Evolutionary conservation across 331 rosid species (phyloP), one percentile per base, ranked within the genome.

Genomic region (Spiraea crenata): DNA sequence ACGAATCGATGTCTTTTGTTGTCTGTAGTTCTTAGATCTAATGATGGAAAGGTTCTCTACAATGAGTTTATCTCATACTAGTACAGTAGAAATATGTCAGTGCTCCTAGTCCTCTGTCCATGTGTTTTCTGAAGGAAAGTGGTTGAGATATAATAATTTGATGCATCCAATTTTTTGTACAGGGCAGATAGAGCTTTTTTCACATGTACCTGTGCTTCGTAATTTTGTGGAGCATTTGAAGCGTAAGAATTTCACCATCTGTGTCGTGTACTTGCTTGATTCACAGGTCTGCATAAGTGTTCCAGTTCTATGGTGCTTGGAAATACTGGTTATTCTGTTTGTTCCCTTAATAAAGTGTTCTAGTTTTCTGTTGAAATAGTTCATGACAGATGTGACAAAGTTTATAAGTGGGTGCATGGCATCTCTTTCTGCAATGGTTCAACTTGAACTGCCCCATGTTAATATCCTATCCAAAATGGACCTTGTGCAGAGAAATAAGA

Each of bases 331-430:
- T 38, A 14, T 52, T 63, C 59, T 31, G 50, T 66, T 55, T 57
- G 19, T 67, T 58, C 46, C 50, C 45, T 63, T 44, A 57, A 61
- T 63, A 75, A 39, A 70, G 70, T 8, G 15, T 70, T 42, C 15
- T 17, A 6, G 67, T 59, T 61, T 57, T 63, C 7, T 67, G 9
- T 63, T 58, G 48, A 52, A 67, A 65, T 85, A 93, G 99, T 93
- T 89, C 80, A 84, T 87, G 90, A 85, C 89, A 10, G 99, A 93
- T 86, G 86, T 93, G 57, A 89, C 99, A 52, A 91, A 95, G 90
- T 95, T 95, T 63, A 89, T 95, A 19, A 95, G 96, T 77, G 99
- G 97, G 74, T 91, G 99, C 84, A 91, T 91, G 92, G 83, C 96
- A 52, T 83, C 88, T 47, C 99, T 95, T 76, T 91, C 99, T 74